These are phyloP conservation scores for Medicago truncatula DNA, from an alignment of 306 rosid genomes.

Conservation along the genomic window DNA sequence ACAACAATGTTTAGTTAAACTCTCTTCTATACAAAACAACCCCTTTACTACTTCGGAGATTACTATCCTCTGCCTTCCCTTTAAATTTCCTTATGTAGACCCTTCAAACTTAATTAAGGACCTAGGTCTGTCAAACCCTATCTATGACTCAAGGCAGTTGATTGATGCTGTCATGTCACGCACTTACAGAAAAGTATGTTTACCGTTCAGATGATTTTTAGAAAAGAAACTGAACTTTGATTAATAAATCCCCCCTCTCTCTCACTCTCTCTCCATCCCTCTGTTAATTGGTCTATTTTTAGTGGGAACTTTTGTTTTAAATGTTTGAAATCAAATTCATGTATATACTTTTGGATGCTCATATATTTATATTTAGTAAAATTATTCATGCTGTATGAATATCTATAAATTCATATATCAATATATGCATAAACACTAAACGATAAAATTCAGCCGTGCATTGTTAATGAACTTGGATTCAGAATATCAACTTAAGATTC, in stretches of 20 bases:
- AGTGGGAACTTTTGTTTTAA: too few species aligned
- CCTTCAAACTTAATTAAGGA: neutral
- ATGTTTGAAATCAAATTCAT: neutral
- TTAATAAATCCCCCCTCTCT: too few species aligned
- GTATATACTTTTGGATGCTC: neutral
- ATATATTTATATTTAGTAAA: neutral
- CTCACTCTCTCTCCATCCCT: too few species aligned
- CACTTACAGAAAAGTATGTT: neutral
- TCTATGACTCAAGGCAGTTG: neutral
- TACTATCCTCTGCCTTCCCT: neutral
- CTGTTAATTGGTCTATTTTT: too few species aligned
- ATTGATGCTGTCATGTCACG: neutral
- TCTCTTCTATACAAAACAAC: neutral
- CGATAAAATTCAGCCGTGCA: neutral
- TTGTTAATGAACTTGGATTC: constrained; percentile 2
- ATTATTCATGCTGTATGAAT: neutral
- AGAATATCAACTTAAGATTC: neutral
- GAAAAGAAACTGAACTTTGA: neutral
- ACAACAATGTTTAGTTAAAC: too few species aligned
- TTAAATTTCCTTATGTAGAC: neutral
- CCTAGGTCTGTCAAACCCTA: neutral
- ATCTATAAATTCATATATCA: neutral
- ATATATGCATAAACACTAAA: neutral
- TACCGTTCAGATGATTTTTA: neutral
- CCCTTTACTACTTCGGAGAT: neutral